Percentiles rank a stretch among this genome's conserved stretches.
phyloP scores from a whole-genome alignment of 2,329 filamentous ascomycete genomes.

The Aureobasidium sp. region DNA sequence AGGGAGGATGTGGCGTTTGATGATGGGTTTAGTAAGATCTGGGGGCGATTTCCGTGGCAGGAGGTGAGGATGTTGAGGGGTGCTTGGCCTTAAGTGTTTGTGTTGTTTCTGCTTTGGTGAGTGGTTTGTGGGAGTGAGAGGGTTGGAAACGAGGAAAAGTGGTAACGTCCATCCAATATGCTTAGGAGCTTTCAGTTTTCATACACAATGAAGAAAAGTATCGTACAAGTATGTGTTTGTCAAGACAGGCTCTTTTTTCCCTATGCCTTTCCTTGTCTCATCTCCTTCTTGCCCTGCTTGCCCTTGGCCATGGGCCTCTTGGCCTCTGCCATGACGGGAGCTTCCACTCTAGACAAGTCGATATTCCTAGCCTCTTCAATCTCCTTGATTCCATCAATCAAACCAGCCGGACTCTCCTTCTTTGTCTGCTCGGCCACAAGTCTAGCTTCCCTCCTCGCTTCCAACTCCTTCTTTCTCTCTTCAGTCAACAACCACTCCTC shows the following conservation, averaged over 20 bases:
- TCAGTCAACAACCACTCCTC: conserved; percentile 72
- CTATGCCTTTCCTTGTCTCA: conserved; percentile 6
- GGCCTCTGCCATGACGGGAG: conserved; percentile 26
- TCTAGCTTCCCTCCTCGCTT: conserved; percentile 48
- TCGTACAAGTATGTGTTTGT: neutral
- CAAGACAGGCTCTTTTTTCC: neutral
- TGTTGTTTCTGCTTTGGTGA: neutral
- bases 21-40: conserved; percentile 19
- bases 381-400: conserved; percentile 15
- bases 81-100: conserved; percentile 15
- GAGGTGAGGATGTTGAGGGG: conserved; percentile 17
- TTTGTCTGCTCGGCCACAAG: conserved; percentile 48
- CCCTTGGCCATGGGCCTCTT: conserved; percentile 22
- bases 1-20: conserved; percentile 19
- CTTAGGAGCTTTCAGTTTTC: neutral
- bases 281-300: conserved; percentile 24
- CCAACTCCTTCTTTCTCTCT: conserved; percentile 57
- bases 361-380: conserved; percentile 19
- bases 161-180: neutral
- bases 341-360: conserved; percentile 20
- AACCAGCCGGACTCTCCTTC: conserved; percentile 28
- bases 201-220: neutral
- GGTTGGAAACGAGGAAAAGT: neutral
- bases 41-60: conserved; percentile 18
- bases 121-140: neutral